phyloP scores from a whole-genome alignment of 192 early-diverging fungal species.

The Lobosporangium transversale region DNA sequence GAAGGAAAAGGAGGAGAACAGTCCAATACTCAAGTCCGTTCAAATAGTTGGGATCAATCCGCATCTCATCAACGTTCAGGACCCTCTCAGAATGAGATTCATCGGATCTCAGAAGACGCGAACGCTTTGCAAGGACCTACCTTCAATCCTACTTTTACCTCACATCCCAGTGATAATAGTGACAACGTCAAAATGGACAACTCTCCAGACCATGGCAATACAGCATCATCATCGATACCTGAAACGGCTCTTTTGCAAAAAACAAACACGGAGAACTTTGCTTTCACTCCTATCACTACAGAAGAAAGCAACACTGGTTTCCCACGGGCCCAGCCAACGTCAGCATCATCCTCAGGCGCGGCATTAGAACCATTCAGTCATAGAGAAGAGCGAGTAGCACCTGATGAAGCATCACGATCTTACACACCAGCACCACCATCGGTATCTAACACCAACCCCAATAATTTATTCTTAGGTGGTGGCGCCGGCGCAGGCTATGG shows the following conservation, averaged over 20 bases:
- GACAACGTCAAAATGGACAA: too few species aligned
- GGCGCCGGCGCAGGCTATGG: slow-evolving; percentile 17
- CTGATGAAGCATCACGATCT: too few species aligned
- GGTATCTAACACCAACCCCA: too few species aligned
- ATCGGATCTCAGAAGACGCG: slow-evolving; percentile 34
- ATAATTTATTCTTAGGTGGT: slow-evolving; percentile 22
- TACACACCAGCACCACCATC: neutral
- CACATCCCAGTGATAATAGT: neutral
- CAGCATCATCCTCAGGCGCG: too few species aligned
- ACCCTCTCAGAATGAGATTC: slow-evolving; percentile 41
- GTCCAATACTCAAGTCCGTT: slow-evolving; percentile 17
- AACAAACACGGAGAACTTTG: slow-evolving; percentile 19
- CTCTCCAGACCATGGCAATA: too few species aligned
- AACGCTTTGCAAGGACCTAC: slow-evolving; percentile 27
- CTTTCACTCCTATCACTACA: neutral
- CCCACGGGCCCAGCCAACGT: neutral
- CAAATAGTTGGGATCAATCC: slow-evolving; percentile 35
- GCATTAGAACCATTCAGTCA: too few species aligned
- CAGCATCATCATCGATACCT: too few species aligned
- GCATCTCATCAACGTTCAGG: neutral
- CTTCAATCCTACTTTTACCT: slow-evolving; percentile 1
- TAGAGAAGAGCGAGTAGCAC: neutral
- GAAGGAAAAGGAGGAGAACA: too few species aligned
- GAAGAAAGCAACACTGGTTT: neutral
- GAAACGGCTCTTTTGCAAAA: too few species aligned